phyloP scores from a whole-genome alignment of 148 eudicot species.

The Vaccinium darrowii region DNA sequence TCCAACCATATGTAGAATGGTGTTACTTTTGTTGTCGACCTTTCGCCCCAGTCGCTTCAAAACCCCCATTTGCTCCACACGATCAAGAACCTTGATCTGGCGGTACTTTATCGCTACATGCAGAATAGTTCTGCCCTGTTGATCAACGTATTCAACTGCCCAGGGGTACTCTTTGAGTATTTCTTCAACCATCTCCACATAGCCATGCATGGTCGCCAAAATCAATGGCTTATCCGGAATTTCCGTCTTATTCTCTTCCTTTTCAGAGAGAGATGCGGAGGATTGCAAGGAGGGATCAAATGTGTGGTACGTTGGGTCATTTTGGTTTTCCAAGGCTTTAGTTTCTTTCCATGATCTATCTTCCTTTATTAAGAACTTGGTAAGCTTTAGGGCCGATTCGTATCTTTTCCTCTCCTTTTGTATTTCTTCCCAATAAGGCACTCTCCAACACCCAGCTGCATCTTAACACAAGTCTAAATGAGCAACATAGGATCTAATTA shows the following conservation, averaged over 20 bases:
- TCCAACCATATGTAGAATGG: constrained; percentile 7
- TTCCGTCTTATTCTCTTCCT: background rate
- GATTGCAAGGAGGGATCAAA: background rate
- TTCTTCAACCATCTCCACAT: constrained; percentile 1
- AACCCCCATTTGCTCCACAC: background rate
- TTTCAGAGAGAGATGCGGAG: background rate
- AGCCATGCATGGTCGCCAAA: constrained; percentile 5
- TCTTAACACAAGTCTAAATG: background rate
- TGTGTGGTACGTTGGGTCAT: background rate
- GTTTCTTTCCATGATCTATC: background rate
- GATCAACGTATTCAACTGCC: constrained; percentile 14
- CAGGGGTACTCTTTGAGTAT: background rate
- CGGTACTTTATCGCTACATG: constrained; percentile 12
- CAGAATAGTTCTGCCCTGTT: background rate
- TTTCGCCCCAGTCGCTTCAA: background rate
- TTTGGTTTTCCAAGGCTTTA: background rate
- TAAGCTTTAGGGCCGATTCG: background rate
- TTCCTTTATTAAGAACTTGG: constrained; percentile 1
- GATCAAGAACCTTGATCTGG: background rate
- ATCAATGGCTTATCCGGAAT: background rate
- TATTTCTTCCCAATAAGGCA: background rate
- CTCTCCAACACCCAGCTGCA: background rate
- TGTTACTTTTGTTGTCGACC: background rate
- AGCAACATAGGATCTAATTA: background rate
- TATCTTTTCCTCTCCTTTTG: background rate